Base-by-base conservation (phyloP, 2,329 filamentous ascomycete genomes). In the Xylariaceae sp. region DNA sequence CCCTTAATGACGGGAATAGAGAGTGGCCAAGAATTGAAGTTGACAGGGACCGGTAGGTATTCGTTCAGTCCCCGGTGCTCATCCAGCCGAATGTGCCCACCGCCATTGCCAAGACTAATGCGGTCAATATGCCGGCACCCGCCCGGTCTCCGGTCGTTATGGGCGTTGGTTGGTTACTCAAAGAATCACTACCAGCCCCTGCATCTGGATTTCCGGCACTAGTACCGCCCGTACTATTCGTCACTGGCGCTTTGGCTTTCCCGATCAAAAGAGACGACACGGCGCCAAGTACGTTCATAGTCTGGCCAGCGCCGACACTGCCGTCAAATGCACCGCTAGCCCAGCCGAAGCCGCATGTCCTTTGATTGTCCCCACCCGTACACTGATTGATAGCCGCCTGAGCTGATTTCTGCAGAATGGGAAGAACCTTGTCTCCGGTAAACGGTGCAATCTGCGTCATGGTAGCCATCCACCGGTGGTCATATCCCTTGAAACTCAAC, bases 401-500 rank as follows among this genome's bases (percentile, higher is more conserved):
- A 0, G 77, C 76, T 2, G 75, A 77, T 3, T 69, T 65, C n/a
- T 67, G 62, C 18, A 80, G 63, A 29, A 73, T 66, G 1, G 70
- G 68, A 45, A 75, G 66, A 40, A 79, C 69, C 26, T 60, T 68
- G 7, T 67, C 64, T 7, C 65, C 62, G 10, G 71, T 75, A 52
- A 72, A 73, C 0, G 76, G 75, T 0, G 75, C 75, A 41, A 78
- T 62, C 60, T 77, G 73, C 1, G 73, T 73, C 32, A 71, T 72
- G n/a, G 72, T 71, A 1, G 74, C 69, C 66, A 78, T 70, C 77
- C 81, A 86, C 52, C 83, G 81, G 23, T 78, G 71, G 3, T 85
- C 71, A 65, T 84, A 85, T 21, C 80, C 82, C 67, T 86, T 86
- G 79, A 84, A 86, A 42, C 77, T 79, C 60, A 79, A 74, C 70